Base-by-base conservation (phyloP, 1,284 basidiomycete genomes). In the Anthracocystis setariae region DNA sequence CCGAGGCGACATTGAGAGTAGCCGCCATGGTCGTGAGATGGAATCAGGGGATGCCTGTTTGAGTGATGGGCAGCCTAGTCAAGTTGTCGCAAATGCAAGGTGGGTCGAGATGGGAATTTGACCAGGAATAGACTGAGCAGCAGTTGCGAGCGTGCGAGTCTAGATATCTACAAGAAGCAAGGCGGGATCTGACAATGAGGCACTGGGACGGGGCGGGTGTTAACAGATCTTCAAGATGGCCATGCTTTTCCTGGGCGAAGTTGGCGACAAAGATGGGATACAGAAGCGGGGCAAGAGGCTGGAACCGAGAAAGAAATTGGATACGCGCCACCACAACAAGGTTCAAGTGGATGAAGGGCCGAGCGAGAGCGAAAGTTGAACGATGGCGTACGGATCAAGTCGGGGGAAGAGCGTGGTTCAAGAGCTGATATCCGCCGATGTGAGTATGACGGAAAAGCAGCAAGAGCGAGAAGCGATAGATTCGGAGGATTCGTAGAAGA, bases 1-100 rank as follows among this genome's bases (percentile, higher is more conserved):
- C 57, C 61, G 61, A 49, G 7, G 59, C 47, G 25, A 44, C 61
- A 45, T 49, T 62, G 13, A 71, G 42, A 46, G 62, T 65, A 10
- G 68, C 47, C 10, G 58, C 68, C 68, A 68, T 68, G 37, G 44
- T 33, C 12, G 29, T 29, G 29, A 7, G 24, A 2, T n/a, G 17
- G 15, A 20, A 12, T 15, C 27, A 20, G 13, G n/a, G 38, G 9
- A 27, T 8, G 38, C 40, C 33, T 48, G 29, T 27, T n/a, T 15
- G 24, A 8, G 18, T 12, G 35, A 53, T 23, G 24, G 25, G 24
- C 17, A n/a, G 24, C 24, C 38, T 54, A 29, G 44, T n/a, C n/a
- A n/a, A n/a, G n/a, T n/a, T n/a, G n/a, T n/a, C n/a, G n/a, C n/a
- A 38, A 15, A 38, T 17, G 23, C 17, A 21, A 21, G 20, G 21